Base-by-base conservation (phyloP, 2,329 filamentous ascomycete genomes). In the Colletotrichum somersetense region DNA sequence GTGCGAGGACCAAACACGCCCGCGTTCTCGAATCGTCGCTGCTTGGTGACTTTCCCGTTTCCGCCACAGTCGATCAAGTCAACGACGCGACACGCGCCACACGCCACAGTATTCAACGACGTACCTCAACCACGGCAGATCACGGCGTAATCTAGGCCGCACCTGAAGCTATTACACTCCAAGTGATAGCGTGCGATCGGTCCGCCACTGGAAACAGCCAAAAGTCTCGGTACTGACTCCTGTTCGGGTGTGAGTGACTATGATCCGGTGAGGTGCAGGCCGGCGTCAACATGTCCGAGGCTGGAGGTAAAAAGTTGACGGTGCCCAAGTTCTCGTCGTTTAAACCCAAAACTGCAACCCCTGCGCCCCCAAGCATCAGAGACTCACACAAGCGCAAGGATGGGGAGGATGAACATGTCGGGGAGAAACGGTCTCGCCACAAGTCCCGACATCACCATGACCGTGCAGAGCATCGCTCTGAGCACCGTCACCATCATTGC, bases 301-400 rank as follows among this genome's bases (percentile, higher is more conserved):
- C n/a, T 30, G 67, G 40, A 30, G 62, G 50, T 2, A 63, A 62
- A 16, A 73, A 59, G 67, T 73, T 71, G 71, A 71, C 75, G 35
- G 85, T 92, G 30, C 93, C 93, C 12, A 94, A 91, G 76, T 95
- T 96, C 78, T 85, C 89, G 26, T 95, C 93, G 74, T 96, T 95
- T 83, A 91, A 88, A 75, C 62, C 88, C 87, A 72, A 87, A 86
- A 72, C 66, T 77, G 16, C 64, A 69, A 20, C 12, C 74, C 40
- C 73, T 75, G 23, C 59, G 53, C 63, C 72, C 40, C 75, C 71
- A 16, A 56, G 55, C 33, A 64, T 58, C 18, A 48, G 72, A 67
- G 42, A 64, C 16, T 30, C 52, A 50, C 67, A 58, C 23, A 62
- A 42, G 18, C 62, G 16, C 14, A 52, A 66, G n/a, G 30, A 50